Evolutionary conservation across 768 basidiomycete species (phyloP).

Genomic region (Russula ochroleuca): DNA sequence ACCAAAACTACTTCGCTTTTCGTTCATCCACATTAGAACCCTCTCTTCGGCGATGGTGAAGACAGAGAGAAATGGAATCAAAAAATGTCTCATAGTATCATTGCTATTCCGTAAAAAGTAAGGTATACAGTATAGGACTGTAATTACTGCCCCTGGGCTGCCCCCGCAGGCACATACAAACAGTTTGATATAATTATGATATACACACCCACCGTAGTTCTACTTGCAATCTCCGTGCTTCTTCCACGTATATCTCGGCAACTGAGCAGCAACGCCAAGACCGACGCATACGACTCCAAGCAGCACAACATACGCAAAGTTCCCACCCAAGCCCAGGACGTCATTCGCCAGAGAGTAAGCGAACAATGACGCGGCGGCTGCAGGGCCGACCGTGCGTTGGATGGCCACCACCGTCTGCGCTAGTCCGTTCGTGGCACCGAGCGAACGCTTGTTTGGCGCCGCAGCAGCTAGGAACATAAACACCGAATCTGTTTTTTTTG

Average conservation of each 20-base stretch:
- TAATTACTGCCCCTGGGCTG: too few relatives aligned
- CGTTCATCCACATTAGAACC: too few relatives aligned
- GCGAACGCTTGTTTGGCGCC: conserved; percentile 57
- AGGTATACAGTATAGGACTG: too few relatives aligned
- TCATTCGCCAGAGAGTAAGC: conserved; percentile 50
- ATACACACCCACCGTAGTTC: neutral
- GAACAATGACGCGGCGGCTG: conserved; percentile 57
- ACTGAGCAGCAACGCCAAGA: conserved; percentile 2
- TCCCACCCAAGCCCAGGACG: conserved; percentile 50
- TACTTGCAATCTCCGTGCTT: neutral
- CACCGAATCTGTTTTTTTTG: conserved; percentile 52
- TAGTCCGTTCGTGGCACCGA: conserved; percentile 66
- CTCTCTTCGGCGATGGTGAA: too few relatives aligned
- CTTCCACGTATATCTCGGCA: conserved; percentile 11
- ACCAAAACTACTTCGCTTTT: too few relatives aligned
- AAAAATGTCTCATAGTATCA: too few relatives aligned
- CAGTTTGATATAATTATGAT: too few relatives aligned
- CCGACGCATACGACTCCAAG: conserved; percentile 1
- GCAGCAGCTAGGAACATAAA: conserved; percentile 66
- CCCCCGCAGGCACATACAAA: too few relatives aligned
- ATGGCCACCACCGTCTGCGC: conserved; percentile 38
- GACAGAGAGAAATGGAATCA: too few relatives aligned
- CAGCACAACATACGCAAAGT: conserved; percentile 14
- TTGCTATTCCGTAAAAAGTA: too few relatives aligned
- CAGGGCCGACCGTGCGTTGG: conserved; percentile 48